A percentile compares a stretch with the other conserved stretches of the same genome.
Conservation (phyloP, 306 rosid genomes). For the Glycine latifolia region DNA sequence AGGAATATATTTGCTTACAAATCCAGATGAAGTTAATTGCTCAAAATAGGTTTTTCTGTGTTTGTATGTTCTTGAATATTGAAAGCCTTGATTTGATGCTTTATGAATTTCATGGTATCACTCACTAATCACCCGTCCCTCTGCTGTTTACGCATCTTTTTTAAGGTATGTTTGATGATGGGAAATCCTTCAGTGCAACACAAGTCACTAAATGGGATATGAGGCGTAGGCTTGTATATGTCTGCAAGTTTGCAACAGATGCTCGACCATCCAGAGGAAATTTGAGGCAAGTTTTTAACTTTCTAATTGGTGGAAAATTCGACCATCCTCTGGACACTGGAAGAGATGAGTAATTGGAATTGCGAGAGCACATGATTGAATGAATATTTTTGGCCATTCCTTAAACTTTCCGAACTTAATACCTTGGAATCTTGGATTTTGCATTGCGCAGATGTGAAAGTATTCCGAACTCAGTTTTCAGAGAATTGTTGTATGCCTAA, state of each 20-base stretch:
- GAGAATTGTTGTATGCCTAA: constrained; percentile 16
- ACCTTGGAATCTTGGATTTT: neutral
- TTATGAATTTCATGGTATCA: constrained; percentile 1
- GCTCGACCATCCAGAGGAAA: constrained; percentile 93
- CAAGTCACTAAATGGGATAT: constrained; percentile 67
- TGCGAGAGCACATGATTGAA: neutral
- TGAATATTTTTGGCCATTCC: constrained; percentile 13
- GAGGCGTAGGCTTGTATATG: constrained; percentile 63
- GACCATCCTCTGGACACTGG: neutral
- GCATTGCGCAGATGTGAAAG: constrained; percentile 5
- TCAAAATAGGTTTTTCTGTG: neutral
- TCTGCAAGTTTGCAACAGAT: constrained; percentile 68
- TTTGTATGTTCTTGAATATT: neutral
- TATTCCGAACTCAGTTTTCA: constrained; percentile 2
- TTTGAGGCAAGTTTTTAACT: constrained; percentile 78
- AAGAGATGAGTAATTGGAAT: constrained; percentile 33
- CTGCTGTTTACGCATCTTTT: neutral
- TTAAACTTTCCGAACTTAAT: neutral
- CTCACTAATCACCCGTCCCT: constrained; percentile 8
- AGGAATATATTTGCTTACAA: neutral
- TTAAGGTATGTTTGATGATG: constrained; percentile 50
- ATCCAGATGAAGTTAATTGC: neutral
- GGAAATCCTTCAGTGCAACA: constrained; percentile 40
- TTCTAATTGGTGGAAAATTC: constrained; percentile 53
- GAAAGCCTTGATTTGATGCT: constrained; percentile 23